These are phyloP conservation scores for Margaritispora aquatica DNA, from an alignment of 495 filamentous ascomycete genomes.

Conservation along the genomic window DNA sequence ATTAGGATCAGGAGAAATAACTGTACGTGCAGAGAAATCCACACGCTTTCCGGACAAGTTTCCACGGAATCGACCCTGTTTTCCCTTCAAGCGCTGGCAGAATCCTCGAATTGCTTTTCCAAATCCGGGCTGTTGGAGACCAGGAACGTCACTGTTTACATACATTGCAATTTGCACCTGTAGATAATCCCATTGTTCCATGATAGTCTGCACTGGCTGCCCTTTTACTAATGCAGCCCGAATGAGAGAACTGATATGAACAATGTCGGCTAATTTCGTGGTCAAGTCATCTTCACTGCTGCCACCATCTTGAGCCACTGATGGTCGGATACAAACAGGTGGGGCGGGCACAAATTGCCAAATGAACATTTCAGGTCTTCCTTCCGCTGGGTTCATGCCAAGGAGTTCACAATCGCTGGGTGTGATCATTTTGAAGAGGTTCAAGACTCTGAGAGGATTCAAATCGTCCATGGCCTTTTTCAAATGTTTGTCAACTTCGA, in stretches of 20 bases:
- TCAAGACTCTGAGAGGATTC: slow-evolving; percentile 81
- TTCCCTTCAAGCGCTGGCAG: slow-evolving; percentile 92
- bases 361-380: slow-evolving; percentile 91
- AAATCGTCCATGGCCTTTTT: slow-evolving; percentile 91
- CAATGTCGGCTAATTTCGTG: slow-evolving; percentile 88
- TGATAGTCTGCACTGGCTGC: slow-evolving; percentile 76
- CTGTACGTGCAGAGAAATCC: slow-evolving; percentile 94
- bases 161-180: slow-evolving; percentile 94
- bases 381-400: slow-evolving; percentile 78
- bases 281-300: slow-evolving; percentile 97
- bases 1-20: slow-evolving; percentile 97
- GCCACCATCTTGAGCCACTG: slow-evolving; percentile 81
- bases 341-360: slow-evolving; percentile 96
- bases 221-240: slow-evolving; percentile 74
- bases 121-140: slow-evolving; percentile 66
- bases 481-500: slow-evolving; percentile 83
- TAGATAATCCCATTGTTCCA: slow-evolving; percentile 98
- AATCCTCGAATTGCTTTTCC: slow-evolving; percentile 85
- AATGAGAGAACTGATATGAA: slow-evolving; percentile 79
- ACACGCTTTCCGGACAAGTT: slow-evolving; percentile 98
- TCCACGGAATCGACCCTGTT: slow-evolving; percentile 93
- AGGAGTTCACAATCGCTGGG: slow-evolving; percentile 83
- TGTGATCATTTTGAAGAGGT: slow-evolving; percentile 84
- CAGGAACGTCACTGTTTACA: slow-evolving; percentile 94
- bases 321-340: slow-evolving; percentile 88